Evolutionary conservation across 306 rosid species (phyloP).

Genomic region (Glycine soja): DNA sequence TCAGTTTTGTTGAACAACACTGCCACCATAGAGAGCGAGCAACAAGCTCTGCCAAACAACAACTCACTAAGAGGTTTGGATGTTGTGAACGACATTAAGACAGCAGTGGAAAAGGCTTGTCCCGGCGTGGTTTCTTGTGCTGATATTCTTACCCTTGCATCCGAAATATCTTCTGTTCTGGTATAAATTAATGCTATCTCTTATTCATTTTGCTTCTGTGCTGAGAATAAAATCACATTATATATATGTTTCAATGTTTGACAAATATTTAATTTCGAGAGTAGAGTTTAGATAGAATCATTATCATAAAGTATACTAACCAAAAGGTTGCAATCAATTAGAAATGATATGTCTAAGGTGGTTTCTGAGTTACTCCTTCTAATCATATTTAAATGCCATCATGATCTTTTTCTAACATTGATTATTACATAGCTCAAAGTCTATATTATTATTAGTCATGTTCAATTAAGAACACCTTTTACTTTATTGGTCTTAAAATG

Average conservation of each 20-base stretch:
- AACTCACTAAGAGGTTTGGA: slow-evolving; percentile 61
- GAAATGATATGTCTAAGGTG: not conserved
- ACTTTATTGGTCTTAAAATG: not conserved
- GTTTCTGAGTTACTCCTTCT: not conserved
- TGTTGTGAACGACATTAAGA: slow-evolving; percentile 59
- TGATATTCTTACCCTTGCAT: slow-evolving; percentile 61
- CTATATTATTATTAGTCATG: not conserved
- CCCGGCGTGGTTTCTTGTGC: slow-evolving; percentile 60
- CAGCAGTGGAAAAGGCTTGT: slow-evolving; percentile 56
- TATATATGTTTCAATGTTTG: not conserved
- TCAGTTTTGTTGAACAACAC: slow-evolving; percentile 63
- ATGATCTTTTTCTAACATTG: not conserved
- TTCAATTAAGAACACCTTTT: not conserved
- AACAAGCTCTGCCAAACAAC: slow-evolving; percentile 42
- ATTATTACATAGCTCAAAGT: not conserved
- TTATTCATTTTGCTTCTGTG: not conserved
- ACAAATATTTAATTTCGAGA: not conserved
- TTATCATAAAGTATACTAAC: too few species aligned
- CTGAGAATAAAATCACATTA: not conserved
- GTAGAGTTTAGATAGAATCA: not conserved
- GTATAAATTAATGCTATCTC: slow-evolving; percentile 21
- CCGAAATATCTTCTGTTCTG: slow-evolving; percentile 50
- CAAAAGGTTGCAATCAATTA: not conserved
- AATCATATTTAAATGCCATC: not conserved
- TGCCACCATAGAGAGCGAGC: slow-evolving; percentile 54